These are phyloP conservation scores for Pelargonium citronellum DNA, from an alignment of 441 rosid species.

Conservation along the genomic window DNA sequence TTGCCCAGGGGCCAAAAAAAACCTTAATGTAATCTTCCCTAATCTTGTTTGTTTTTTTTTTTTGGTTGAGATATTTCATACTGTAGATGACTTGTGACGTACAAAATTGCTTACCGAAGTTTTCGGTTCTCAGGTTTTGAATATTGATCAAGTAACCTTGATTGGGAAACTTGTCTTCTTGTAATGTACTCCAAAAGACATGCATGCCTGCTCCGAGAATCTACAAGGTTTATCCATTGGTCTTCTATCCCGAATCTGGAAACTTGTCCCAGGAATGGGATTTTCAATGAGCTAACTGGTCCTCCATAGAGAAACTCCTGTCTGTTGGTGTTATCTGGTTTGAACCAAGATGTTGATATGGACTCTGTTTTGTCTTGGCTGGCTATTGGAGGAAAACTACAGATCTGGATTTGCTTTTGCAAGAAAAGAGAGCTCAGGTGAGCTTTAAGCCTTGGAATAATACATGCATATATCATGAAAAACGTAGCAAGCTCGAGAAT, in stretches of 20 bases:
- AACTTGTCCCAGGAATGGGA: background rate
- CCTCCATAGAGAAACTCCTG: background rate
- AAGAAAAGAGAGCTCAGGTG: background rate
- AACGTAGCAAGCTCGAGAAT: background rate
- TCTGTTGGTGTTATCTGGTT: background rate
- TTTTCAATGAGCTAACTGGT: background rate
- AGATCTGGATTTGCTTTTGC: background rate
- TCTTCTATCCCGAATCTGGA: background rate
- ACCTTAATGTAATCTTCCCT: too few species aligned
- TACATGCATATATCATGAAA: background rate
- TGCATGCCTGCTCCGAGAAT: constrained; percentile 1
- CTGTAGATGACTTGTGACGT: background rate
- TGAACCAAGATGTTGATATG: background rate
- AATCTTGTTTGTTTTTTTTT: too few species aligned
- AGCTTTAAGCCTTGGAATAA: background rate
- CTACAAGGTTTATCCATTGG: background rate
- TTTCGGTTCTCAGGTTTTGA: background rate
- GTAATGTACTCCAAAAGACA: background rate
- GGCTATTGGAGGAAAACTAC: background rate
- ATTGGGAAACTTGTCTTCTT: background rate
- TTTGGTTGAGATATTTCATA: background rate
- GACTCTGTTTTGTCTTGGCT: background rate
- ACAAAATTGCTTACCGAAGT: background rate
- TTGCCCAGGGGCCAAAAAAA: too few species aligned
- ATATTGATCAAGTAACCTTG: constrained; percentile 3